Evolutionary conservation across 1,284 basidiomycete species (phyloP), one percentile per base, ranked within the genome.

Genomic region (Stygiomarasmius scandens): DNA sequence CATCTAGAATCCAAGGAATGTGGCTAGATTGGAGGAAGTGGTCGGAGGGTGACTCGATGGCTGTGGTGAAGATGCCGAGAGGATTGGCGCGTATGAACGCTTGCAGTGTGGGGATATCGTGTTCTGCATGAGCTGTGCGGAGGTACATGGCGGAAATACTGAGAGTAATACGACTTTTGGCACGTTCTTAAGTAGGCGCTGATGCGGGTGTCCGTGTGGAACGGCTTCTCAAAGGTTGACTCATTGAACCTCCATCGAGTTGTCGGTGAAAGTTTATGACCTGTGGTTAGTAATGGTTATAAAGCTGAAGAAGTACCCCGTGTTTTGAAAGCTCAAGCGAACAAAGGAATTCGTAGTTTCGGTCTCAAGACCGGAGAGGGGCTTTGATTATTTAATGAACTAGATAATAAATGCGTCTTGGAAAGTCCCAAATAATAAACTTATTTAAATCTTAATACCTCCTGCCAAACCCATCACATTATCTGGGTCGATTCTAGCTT

Each of bases 381-480:
- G n/a, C n/a, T n/a, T n/a, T n/a, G n/a, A n/a, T n/a, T n/a, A n/a
- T n/a, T n/a, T n/a, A n/a, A n/a, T n/a, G n/a, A n/a, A n/a, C n/a
- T n/a, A n/a, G n/a, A n/a, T n/a, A n/a, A n/a, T n/a, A n/a, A n/a
- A n/a, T n/a, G n/a, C n/a, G n/a, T n/a, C n/a, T n/a, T n/a, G n/a
- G n/a, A n/a, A n/a, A n/a, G n/a, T n/a, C n/a, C n/a, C n/a, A n/a
- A n/a, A n/a, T n/a, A n/a, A n/a, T n/a, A n/a, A n/a, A n/a, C n/a
- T n/a, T n/a, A n/a, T 41, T 63, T 38, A 56, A 32, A 57, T 34
- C 44, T 71, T 75, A 53, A 67, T 85, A 3, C 84, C 85, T 4
- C 84, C 85, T 14, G 83, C 74, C n/a, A 85, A 77, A 12, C 71
- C 75, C 83, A 87, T 87, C 24, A 85, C 71, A 58, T 80, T 75